These are phyloP conservation scores for Blastomyces emzantsi DNA, from an alignment of 2,329 filamentous ascomycete genomes.

Conservation along the genomic window DNA sequence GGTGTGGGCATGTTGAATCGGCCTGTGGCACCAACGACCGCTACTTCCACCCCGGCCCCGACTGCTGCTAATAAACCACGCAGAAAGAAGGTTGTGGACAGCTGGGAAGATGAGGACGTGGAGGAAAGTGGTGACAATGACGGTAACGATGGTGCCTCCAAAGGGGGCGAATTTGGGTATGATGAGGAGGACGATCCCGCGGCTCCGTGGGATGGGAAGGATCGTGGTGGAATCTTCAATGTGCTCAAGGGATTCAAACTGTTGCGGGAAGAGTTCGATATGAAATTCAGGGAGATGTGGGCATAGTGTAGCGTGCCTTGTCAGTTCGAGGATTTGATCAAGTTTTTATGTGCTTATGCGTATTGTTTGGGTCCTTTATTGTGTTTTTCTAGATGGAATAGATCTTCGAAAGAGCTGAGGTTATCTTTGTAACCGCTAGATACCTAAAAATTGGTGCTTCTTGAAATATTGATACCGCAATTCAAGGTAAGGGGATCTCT, in stretches of 20 bases:
- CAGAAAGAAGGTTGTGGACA: slow-evolving; percentile 17
- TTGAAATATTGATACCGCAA: too few relatives aligned
- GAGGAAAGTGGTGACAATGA: slow-evolving; percentile 14
- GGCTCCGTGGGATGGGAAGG: slow-evolving; percentile 12
- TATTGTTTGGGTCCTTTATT: background rate
- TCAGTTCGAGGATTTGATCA: background rate
- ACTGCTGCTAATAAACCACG: background rate
- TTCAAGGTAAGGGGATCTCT: too few relatives aligned
- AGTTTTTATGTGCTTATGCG: background rate
- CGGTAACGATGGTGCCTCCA: slow-evolving; percentile 10
- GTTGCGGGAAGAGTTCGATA: slow-evolving; percentile 27
- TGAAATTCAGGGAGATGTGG: slow-evolving; percentile 24
- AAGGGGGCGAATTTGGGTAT: background rate
- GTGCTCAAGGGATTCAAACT: slow-evolving; percentile 25
- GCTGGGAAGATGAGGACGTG: slow-evolving; percentile 18
- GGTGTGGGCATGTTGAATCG: background rate
- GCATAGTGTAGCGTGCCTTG: slow-evolving; percentile 10
- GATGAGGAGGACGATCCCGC: background rate
- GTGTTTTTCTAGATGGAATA: background rate
- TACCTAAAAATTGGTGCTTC: background rate
- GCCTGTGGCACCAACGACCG: background rate
- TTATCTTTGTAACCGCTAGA: background rate
- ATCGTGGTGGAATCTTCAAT: slow-evolving; percentile 16
- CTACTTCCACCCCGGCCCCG: background rate
- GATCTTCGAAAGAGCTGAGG: background rate